Evolutionary conservation across 2,329 filamentous ascomycete genomes (phyloP).

Genomic region (Alternaria sp.): DNA sequence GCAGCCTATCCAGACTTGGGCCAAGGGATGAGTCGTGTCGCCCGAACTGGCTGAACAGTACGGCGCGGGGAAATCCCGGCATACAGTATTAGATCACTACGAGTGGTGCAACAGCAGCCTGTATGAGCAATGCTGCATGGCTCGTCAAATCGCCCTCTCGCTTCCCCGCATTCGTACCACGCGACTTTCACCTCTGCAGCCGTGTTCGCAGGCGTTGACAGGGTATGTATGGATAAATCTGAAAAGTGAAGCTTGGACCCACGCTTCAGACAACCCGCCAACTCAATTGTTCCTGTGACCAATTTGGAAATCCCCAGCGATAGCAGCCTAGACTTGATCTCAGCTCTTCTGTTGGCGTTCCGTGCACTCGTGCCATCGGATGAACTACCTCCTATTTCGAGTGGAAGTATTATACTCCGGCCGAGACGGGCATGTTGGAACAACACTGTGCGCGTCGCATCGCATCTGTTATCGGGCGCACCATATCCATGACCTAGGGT

Average conservation of each 20-base stretch:
- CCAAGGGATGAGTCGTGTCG: slow-evolving; percentile 8
- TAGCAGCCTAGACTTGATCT: background rate
- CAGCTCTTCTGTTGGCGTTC: slow-evolving; percentile 6
- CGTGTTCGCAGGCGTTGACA: slow-evolving; percentile 2
- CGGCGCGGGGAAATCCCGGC: background rate
- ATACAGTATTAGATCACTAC: background rate
- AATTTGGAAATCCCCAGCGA: background rate
- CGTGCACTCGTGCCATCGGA: background rate
- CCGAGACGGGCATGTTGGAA: background rate
- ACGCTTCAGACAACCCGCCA: slow-evolving; percentile 5
- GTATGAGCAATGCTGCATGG: slow-evolving; percentile 3
- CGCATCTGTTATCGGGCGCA: background rate
- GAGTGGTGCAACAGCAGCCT: slow-evolving; percentile 5
- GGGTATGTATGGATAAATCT: slow-evolving; percentile 19
- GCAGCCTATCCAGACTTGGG: slow-evolving; percentile 10
- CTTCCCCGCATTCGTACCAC: slow-evolving; percentile 20
- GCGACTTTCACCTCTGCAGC: slow-evolving; percentile 1
- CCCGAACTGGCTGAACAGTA: background rate
- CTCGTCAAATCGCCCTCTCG: background rate
- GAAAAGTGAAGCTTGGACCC: slow-evolving; percentile 8
- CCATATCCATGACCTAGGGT: background rate
- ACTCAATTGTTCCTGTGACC: slow-evolving; percentile 1
- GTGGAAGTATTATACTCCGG: background rate
- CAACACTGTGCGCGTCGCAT: background rate
- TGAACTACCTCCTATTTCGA: background rate